Evolutionary conservation across 2,329 filamentous ascomycete species (phyloP).

Genomic region (Trichoderma brevicompactum): DNA sequence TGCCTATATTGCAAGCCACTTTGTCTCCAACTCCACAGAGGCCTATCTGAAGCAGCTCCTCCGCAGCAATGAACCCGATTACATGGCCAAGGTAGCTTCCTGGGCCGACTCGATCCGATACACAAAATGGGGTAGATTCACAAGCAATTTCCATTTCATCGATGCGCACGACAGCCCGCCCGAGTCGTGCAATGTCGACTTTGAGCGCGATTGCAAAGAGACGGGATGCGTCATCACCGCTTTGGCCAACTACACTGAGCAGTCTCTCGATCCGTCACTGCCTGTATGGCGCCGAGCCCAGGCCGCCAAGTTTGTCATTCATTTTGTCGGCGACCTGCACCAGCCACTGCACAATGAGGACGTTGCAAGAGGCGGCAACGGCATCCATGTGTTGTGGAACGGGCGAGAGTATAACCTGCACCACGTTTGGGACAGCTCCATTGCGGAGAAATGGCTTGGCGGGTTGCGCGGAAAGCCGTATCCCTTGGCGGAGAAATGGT

Average conservation of each 20-base stretch:
- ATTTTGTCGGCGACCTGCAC: slow-evolving; percentile 73
- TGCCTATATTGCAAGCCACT: slow-evolving; percentile 64
- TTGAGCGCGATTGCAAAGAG: slow-evolving; percentile 64
- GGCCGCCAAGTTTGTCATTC: slow-evolving; percentile 68
- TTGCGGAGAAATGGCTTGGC: slow-evolving; percentile 67
- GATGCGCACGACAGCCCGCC: slow-evolving; percentile 69
- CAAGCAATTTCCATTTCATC: slow-evolving; percentile 69
- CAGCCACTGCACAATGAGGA: slow-evolving; percentile 70
- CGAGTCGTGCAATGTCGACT: slow-evolving; percentile 59
- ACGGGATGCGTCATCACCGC: slow-evolving; percentile 66
- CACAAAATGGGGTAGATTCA: slow-evolving; percentile 65
- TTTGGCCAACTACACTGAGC: slow-evolving; percentile 63
- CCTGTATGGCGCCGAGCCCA: slow-evolving; percentile 54
- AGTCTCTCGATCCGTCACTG: slow-evolving; percentile 54
- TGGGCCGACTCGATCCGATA: slow-evolving; percentile 72
- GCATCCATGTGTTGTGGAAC: slow-evolving; percentile 66
- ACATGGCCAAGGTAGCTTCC: slow-evolving; percentile 65
- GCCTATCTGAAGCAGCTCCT: slow-evolving; percentile 62
- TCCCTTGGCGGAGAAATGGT: slow-evolving; percentile 58
- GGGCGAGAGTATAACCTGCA: slow-evolving; percentile 66
- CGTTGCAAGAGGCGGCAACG: slow-evolving; percentile 68
- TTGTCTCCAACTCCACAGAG: slow-evolving; percentile 61
- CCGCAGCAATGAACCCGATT: slow-evolving; percentile 57
- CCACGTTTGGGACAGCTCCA: slow-evolving; percentile 73
- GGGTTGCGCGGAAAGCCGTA: slow-evolving; percentile 56